Conservation (phyloP, 768 basidiomycete species). For the Boletales sp. region DNA sequence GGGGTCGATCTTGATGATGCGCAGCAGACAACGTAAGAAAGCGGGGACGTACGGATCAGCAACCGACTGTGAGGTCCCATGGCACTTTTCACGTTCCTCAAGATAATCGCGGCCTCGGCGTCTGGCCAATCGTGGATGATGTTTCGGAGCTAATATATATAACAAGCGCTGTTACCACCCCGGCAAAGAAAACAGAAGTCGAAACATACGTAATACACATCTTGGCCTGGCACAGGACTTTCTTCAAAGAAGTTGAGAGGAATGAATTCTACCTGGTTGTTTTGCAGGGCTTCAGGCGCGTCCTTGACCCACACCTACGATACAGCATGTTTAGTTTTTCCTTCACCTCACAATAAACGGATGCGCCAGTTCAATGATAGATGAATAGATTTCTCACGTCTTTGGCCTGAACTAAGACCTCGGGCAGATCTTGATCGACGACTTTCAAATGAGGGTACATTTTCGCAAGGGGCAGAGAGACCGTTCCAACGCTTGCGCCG, state of each 20-base stretch:
- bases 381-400: slow-evolving; percentile 7
- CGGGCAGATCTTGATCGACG: slow-evolving; percentile 27
- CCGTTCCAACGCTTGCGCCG: slow-evolving; percentile 26
- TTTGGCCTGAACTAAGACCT: slow-evolving; percentile 20
- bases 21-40: neutral
- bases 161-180: too few relatives aligned
- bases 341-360: neutral
- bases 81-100: slow-evolving; percentile 26
- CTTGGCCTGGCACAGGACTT: slow-evolving; percentile 11
- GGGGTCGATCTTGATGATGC: too few relatives aligned
- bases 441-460: slow-evolving; percentile 26
- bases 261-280: slow-evolving; percentile 11
- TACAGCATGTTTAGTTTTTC: neutral
- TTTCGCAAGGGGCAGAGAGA: slow-evolving; percentile 27
- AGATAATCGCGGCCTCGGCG: slow-evolving; percentile 27
- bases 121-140: slow-evolving; percentile 38
- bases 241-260: slow-evolving; percentile 22
- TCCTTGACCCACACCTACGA: slow-evolving; percentile 15
- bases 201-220: slow-evolving; percentile 25
- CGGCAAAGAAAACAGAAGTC: neutral
- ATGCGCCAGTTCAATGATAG: neutral
- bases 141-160: slow-evolving; percentile 18
- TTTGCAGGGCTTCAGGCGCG: slow-evolving; percentile 16
- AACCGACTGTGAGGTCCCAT: slow-evolving; percentile 30
- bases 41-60: slow-evolving; percentile 29